These are phyloP conservation scores for Leucocoprinus sp. DNA, from an alignment of 768 basidiomycete species.

Conservation along the genomic window DNA sequence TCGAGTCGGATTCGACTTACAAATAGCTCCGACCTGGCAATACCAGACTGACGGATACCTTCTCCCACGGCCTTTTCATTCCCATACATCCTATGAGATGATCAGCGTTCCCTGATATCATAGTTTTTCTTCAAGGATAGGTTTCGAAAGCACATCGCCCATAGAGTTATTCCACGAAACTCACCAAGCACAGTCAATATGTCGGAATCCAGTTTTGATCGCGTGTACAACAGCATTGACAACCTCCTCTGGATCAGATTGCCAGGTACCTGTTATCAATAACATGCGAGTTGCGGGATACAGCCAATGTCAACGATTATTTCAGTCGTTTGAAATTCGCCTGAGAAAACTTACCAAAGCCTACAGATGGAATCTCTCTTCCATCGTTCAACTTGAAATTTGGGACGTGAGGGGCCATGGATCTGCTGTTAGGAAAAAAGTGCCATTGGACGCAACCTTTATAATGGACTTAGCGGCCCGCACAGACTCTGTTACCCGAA, in stretches of 20 bases:
- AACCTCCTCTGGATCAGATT: constrained; percentile 68
- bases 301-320: no score
- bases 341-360: constrained; percentile 52
- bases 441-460: not conserved
- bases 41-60: constrained; percentile 69
- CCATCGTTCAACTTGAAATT: constrained; percentile 57
- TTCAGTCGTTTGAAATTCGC: no score
- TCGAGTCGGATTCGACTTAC: constrained; percentile 21
- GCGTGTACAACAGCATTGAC: constrained; percentile 64
- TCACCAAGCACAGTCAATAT: constrained; percentile 61
- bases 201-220: constrained; percentile 71
- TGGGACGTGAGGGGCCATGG: constrained; percentile 26
- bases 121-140: not conserved
- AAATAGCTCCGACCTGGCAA: constrained; percentile 60
- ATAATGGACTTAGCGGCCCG: not conserved
- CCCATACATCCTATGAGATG: constrained; percentile 43
- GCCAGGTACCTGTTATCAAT: constrained; percentile 61
- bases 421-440: not conserved
- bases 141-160: not conserved
- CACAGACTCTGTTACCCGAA: not conserved
- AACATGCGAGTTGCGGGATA: constrained; percentile 3
- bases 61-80: constrained; percentile 82
- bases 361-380: constrained; percentile 44
- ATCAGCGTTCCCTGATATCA: constrained; percentile 14
- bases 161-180: constrained; percentile 11